These are phyloP conservation scores for Trichoderma polysporum DNA, from an alignment of 2,329 filamentous ascomycete species.

Conservation along the genomic window DNA sequence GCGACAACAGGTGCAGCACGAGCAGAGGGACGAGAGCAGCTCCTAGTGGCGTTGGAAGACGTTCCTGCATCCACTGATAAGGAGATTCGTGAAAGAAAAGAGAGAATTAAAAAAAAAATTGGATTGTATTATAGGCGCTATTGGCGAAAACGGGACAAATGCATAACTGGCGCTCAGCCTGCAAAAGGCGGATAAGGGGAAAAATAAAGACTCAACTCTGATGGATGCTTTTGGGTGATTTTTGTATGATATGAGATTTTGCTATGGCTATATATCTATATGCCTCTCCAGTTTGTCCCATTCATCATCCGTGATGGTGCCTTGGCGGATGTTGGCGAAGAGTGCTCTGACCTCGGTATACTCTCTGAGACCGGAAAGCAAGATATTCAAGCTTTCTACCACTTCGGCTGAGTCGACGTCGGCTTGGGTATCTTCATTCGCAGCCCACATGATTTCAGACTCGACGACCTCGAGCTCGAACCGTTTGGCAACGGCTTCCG, in stretches of 20 bases:
- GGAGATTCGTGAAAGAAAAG: neutral
- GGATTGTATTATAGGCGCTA: conserved; percentile 6
- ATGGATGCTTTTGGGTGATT: conserved; percentile 1
- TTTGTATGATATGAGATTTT: conserved; percentile 18
- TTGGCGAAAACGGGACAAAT: conserved; percentile 11
- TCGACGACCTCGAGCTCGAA: conserved; percentile 67
- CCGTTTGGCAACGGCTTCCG: conserved; percentile 55
- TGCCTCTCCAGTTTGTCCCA: conserved; percentile 56
- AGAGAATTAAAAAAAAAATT: neutral
- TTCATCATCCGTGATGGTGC: conserved; percentile 49
- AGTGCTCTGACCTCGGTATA: conserved; percentile 73
- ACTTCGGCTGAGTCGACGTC: conserved; percentile 58
- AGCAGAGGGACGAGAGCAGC: conserved; percentile 30
- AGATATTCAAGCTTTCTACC: conserved; percentile 55
- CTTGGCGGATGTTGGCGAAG: conserved; percentile 67
- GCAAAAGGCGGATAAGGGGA: neutral
- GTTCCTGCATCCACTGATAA: neutral
- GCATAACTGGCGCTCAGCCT: conserved; percentile 22
- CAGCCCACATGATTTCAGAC: conserved; percentile 80
- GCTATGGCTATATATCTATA: conserved; percentile 45
- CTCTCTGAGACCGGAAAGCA: conserved; percentile 63
- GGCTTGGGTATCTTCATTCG: conserved; percentile 76
- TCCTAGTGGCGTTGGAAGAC: conserved; percentile 13
- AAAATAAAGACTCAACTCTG: conserved; percentile 1
- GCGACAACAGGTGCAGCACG: conserved; percentile 27